These are phyloP conservation scores for Purpureocillium lavendulum DNA, from an alignment of 2,329 filamentous ascomycete species.

Conservation along the genomic window DNA sequence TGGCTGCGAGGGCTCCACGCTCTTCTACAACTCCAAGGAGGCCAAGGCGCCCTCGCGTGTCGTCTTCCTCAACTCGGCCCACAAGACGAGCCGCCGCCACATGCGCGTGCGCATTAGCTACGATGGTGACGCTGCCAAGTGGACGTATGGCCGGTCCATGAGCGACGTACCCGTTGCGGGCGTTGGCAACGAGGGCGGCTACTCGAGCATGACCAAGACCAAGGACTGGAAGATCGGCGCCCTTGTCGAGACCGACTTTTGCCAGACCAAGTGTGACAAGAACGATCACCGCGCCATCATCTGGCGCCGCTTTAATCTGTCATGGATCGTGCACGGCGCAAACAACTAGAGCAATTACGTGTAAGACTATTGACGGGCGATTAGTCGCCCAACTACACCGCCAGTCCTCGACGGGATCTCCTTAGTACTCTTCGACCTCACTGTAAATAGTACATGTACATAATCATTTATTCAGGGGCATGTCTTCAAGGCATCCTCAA, in stretches of 20 bases:
- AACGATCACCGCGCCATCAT: slow-evolving; percentile 7
- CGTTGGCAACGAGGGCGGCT: slow-evolving; percentile 10
- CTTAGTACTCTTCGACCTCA: too few relatives aligned
- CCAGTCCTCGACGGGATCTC: too few relatives aligned
- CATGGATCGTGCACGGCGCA: slow-evolving; percentile 9
- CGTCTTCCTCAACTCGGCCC: slow-evolving; percentile 12
- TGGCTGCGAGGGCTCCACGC: slow-evolving; percentile 4
- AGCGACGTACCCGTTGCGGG: slow-evolving; percentile 6
- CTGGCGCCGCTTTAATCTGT: slow-evolving; percentile 9
- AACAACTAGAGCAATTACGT: slow-evolving; percentile 2
- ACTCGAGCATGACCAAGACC: slow-evolving; percentile 12
- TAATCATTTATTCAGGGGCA: too few relatives aligned
- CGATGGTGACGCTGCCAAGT: slow-evolving; percentile 10
- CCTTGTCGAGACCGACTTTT: slow-evolving; percentile 11
- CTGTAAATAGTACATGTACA: too few relatives aligned
- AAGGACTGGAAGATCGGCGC: slow-evolving; percentile 10
- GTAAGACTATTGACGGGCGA: too few relatives aligned
- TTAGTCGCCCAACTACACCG: too few relatives aligned
- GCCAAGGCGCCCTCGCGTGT: slow-evolving; percentile 8
- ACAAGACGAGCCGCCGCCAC: slow-evolving; percentile 7
- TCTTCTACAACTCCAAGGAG: slow-evolving; percentile 6
- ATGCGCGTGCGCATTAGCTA: slow-evolving; percentile 12
- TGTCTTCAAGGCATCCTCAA: too few relatives aligned
- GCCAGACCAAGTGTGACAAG: slow-evolving; percentile 5
- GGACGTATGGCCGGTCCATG: slow-evolving; percentile 8